Base-by-base conservation (phyloP, 2,329 filamentous ascomycete species). In the Verticillium longisporum region DNA sequence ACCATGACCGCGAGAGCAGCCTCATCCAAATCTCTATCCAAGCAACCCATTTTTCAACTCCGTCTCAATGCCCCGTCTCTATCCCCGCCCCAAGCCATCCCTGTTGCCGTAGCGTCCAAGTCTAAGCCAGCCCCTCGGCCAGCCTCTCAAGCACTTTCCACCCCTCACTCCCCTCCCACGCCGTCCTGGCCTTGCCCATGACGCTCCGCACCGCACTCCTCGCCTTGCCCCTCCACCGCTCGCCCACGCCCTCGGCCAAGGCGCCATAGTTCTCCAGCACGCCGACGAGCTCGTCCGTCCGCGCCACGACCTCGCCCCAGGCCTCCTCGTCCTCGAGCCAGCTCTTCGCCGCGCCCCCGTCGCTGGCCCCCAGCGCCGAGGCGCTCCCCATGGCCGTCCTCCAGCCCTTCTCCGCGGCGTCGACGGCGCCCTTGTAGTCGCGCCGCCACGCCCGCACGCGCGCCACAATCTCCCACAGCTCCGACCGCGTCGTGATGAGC, bases 321-420 rank as follows among this genome's bases (percentile, higher is more conserved):
- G 83, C 83, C 54, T 80, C 80, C 65, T 83, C 79, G 14, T 86
- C 83, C 50, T 84, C 83, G 33, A 84, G 79, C 74, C 84, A 87
- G 55, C 72, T 77, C 64, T 68, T 60, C 18, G 57, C 53, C 57
- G 57, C 33, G 41, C 60, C 66, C 1, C 62, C 63, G 0, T 67
- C 66, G 10, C 62, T 66, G 11, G 57, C 38, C 32, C 31, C 31
- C 31, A 54, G n/a, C 34, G 59, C 31, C 6, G 55, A 59, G 34
- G 64, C 58, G 31, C 53, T 45, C 73, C 59, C 65, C 74, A 65
- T 64, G 0, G 88, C 84, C 0, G 89, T 86, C 2, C 95, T 84
- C 93, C 94, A 99, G 0, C 89, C 91, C 71, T 94, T 93, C 75
- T 98, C 95, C 34, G 93, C 86, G 1, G 91, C 91, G 6, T 92